phyloP scores from a whole-genome alignment of 2,329 filamentous ascomycete species.

The Macrophomina tecta region DNA sequence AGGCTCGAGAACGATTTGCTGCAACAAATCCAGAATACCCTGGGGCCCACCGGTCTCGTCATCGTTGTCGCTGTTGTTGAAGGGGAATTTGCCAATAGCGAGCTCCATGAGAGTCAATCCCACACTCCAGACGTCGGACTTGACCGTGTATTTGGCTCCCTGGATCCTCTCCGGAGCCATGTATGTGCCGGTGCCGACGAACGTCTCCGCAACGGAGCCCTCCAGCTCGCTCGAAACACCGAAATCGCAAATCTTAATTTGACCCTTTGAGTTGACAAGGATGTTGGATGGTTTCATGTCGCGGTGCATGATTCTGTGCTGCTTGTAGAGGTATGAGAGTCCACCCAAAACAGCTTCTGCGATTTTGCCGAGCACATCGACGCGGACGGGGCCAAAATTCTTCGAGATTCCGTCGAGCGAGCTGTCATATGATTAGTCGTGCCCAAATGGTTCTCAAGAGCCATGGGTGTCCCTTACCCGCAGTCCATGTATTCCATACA shows the following conservation, averaged over 20 bases:
- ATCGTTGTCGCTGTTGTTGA: constrained; percentile 80
- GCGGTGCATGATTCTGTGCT: constrained; percentile 97
- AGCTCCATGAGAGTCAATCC: constrained; percentile 95
- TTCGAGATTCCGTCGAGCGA: constrained; percentile 92
- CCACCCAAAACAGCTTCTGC: constrained; percentile 93
- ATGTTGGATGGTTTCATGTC: constrained; percentile 99
- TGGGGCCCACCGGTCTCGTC: constrained; percentile 75
- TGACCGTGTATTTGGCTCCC: constrained; percentile 95
- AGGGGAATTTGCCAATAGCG: constrained; percentile 96
- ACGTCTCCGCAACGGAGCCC: constrained; percentile 97
- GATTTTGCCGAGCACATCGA: constrained; percentile 97
- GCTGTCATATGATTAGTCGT: constrained; percentile 53
- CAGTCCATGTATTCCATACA: constrained; percentile 99
- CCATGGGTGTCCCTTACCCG: constrained; percentile 67
- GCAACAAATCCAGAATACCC: constrained; percentile 92
- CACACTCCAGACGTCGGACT: constrained; percentile 99
- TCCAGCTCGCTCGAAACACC: constrained; percentile 98
- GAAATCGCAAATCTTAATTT: constrained; percentile 98
- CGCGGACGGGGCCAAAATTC: constrained; percentile 91
- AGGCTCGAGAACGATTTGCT: constrained; percentile 97
- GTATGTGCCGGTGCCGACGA: constrained; percentile 97
- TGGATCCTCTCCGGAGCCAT: constrained; percentile 99
- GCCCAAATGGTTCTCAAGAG: neutral
- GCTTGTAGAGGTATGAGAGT: constrained; percentile 91
- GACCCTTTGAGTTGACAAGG: constrained; percentile 88